Conservation (phyloP, 768 basidiomycete genomes). For the Phlegmacium glaucopus region DNA sequence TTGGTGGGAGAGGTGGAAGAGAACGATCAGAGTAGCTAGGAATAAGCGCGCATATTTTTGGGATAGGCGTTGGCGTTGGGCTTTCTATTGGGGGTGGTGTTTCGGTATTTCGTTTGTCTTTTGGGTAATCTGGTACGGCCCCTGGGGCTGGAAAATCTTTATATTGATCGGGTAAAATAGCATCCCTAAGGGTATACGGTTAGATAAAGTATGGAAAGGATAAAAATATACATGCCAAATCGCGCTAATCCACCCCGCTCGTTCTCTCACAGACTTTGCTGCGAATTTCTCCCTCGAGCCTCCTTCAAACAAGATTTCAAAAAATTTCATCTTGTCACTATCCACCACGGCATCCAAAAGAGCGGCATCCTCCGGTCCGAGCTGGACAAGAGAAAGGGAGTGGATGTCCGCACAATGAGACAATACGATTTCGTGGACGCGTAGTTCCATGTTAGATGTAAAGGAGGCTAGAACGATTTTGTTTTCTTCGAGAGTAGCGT, state of each 20-base stretch:
- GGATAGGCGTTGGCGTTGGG: conserved; percentile 18
- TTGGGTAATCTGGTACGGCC: not conserved
- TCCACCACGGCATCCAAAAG: conserved; percentile 29
- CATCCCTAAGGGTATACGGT: conserved; percentile 45
- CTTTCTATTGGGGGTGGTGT: conserved; percentile 12
- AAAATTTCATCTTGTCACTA: conserved; percentile 47
- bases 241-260: conserved; percentile 72
- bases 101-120: too few species aligned
- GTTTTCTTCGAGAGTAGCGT: conserved; percentile 26
- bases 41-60: conserved; percentile 13
- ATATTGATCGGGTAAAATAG: conserved; percentile 40
- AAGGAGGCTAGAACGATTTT: conserved; percentile 48
- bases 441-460: conserved; percentile 30
- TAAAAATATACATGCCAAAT: conserved; percentile 51
- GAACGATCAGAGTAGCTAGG: conserved; percentile 26
- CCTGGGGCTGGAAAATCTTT: not conserved
- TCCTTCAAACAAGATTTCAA: conserved; percentile 62
- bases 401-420: conserved; percentile 59
- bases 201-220: conserved; percentile 1
- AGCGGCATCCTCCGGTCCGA: conserved; percentile 41
- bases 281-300: conserved; percentile 58
- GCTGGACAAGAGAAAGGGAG: conserved; percentile 43
- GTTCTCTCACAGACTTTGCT: conserved; percentile 52
- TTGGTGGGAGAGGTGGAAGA: conserved; percentile 28
- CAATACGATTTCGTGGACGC: conserved; percentile 46